A percentile compares a stretch with the other conserved stretches of the same genome.
Evolutionary conservation across 345 rosid genomes (phyloP).

Genomic region (Combretum micranthum): DNA sequence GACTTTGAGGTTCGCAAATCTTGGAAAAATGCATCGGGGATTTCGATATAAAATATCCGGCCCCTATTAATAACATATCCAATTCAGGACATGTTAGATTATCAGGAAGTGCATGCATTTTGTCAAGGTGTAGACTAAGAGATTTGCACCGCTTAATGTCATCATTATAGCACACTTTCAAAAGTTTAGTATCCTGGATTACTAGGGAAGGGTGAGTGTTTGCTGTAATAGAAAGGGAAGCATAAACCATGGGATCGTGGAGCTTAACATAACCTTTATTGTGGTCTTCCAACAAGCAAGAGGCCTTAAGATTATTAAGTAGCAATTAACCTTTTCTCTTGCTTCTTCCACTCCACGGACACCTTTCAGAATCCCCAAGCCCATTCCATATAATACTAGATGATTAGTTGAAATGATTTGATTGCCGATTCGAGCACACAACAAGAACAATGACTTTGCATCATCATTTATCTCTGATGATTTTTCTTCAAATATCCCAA

Average conservation of each 20-base stretch:
- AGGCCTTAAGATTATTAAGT: constrained; percentile 17
- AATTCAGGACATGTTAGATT: constrained; percentile 13
- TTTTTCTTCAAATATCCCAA: neutral
- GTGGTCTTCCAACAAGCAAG: constrained; percentile 14
- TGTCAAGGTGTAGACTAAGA: neutral
- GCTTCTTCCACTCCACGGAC: neutral
- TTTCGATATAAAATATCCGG: accelerated
- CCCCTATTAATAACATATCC: neutral
- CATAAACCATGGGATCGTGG: constrained; percentile 18
- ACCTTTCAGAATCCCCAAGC: constrained; percentile 15
- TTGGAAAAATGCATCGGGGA: constrained; percentile 11
- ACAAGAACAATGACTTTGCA: neutral
- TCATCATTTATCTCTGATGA: neutral
- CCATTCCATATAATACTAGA: constrained; percentile 18
- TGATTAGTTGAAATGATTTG: neutral
- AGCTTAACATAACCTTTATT: neutral
- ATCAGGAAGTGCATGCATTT: neutral
- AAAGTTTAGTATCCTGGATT: neutral
- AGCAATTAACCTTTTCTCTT: constrained; percentile 6
- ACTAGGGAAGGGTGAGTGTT: constrained; percentile 4
- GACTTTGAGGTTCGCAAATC: constrained; percentile 16
- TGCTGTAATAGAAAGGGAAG: constrained; percentile 12
- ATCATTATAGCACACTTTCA: neutral
- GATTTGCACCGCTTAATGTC: neutral
- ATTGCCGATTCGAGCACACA: constrained; percentile 11